Percentiles rank a stretch among this genome's conserved stretches.
phyloP scores from a whole-genome alignment of 306 rosid species.

The Prunus mira region DNA sequence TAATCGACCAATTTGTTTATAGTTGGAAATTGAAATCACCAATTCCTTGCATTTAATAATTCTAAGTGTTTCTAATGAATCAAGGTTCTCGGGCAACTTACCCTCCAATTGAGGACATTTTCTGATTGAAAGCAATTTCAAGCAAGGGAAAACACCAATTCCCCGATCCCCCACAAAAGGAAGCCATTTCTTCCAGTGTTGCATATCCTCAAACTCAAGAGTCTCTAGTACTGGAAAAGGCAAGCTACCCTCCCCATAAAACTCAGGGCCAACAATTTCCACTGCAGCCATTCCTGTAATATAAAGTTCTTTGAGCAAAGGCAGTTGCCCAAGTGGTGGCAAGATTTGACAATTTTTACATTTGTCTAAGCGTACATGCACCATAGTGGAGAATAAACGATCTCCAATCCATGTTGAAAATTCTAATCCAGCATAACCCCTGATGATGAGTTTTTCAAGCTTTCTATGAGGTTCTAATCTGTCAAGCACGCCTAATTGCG shows the following conservation, averaged over 20 bases:
- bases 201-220: background rate
- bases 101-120: conserved; percentile 2
- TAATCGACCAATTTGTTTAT: background rate
- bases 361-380: background rate
- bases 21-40: background rate
- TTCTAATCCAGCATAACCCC: background rate
- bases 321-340: conserved; percentile 19
- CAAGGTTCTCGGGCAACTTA: background rate
- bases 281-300: background rate
- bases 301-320: background rate
- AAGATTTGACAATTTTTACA: background rate
- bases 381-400: background rate
- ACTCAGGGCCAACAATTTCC: background rate
- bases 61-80: background rate
- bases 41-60: background rate
- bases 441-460: background rate
- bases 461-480: conserved; percentile 16
- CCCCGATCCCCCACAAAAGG: background rate
- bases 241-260: background rate
- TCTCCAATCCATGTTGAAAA: conserved; percentile 21
- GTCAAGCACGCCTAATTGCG: background rate
- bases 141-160: background rate
- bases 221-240: background rate
- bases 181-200: no score
- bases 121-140: background rate